Evolutionary conservation across 2,329 filamentous ascomycete species (phyloP).

Genomic region (Aspergillus glaucus): DNA sequence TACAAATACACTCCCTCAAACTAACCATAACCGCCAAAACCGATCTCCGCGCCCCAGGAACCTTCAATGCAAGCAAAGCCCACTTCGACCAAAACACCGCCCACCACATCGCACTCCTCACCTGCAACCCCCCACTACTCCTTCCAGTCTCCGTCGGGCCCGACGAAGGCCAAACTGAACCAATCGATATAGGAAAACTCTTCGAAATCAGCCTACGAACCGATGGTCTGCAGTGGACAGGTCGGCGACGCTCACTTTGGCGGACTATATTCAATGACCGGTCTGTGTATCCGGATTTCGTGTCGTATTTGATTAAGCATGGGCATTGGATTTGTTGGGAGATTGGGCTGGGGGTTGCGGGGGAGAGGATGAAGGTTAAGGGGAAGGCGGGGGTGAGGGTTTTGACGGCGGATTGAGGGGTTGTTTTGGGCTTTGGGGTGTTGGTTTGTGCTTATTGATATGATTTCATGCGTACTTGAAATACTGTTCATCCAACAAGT

Average conservation of each 20-base stretch:
- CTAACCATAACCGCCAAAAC: not conserved
- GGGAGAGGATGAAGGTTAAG: not conserved
- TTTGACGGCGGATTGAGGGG: not conserved
- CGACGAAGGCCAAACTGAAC: not conserved
- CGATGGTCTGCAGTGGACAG: not conserved
- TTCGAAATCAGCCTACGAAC: not conserved
- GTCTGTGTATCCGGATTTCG: not conserved
- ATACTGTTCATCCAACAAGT: too few species aligned
- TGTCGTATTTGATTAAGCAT: not conserved
- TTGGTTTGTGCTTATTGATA: too few species aligned
- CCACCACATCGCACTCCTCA: not conserved
- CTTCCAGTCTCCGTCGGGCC: not conserved
- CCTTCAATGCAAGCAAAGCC: too few species aligned
- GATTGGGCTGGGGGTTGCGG: not conserved
- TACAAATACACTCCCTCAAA: not conserved
- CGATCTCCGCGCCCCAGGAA: not conserved
- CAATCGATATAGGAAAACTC: not conserved
- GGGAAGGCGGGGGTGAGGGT: not conserved
- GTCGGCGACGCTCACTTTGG: not conserved
- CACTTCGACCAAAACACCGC: not conserved
- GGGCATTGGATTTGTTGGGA: not conserved
- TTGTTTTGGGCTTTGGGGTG: too few species aligned
- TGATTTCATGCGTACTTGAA: too few species aligned
- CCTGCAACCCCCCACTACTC: not conserved
- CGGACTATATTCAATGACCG: not conserved